Evolutionary conservation across 306 rosid species (phyloP).

Genomic region (Glycine tomentella): DNA sequence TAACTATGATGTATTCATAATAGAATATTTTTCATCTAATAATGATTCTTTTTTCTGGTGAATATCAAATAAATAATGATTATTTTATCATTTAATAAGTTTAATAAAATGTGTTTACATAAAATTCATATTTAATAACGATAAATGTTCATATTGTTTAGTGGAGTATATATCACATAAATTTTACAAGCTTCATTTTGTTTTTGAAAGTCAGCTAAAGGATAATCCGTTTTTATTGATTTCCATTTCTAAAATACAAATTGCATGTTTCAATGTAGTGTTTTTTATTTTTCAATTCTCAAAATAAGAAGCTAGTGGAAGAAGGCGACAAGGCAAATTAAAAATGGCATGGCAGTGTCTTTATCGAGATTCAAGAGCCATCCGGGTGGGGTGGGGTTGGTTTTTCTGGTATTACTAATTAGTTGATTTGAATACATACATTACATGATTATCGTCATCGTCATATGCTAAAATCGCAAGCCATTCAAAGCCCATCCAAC

Average conservation of each 20-base stretch:
- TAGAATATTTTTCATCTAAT: background rate
- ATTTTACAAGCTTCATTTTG: background rate
- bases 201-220: background rate
- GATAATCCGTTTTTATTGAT: background rate
- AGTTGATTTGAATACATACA: background rate
- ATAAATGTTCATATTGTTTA: background rate
- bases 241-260: background rate
- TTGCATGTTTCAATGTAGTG: background rate
- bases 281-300: background rate
- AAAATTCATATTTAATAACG: background rate
- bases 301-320: background rate
- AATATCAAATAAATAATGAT: background rate
- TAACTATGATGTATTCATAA: background rate
- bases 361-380: conserved; percentile 47
- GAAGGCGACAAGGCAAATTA: background rate
- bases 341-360: conserved; percentile 38
- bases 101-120: background rate
- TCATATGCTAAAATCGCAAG: conserved; percentile 18
- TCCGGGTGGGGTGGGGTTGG: background rate
- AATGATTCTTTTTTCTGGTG: background rate
- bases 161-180: conserved; percentile 5
- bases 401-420: conserved; percentile 2
- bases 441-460: conserved; percentile 19
- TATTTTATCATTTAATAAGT: background rate
- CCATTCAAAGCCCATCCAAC: conserved; percentile 46